Evolutionary conservation across 108 stramenopile species (phyloP).

Genomic region (Nitzschia palea): DNA sequence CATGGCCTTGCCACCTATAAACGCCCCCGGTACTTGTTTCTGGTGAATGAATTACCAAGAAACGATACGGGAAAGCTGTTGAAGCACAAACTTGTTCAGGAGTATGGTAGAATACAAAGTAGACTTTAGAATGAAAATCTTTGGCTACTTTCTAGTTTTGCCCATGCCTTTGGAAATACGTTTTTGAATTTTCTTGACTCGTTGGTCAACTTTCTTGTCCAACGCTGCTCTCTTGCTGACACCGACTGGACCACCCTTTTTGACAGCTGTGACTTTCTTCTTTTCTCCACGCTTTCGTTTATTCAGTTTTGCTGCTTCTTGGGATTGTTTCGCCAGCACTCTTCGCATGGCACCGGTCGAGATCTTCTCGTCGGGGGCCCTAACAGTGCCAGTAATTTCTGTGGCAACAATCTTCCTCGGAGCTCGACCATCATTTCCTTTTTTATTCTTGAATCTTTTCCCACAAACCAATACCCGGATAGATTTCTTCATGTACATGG

Average conservation of each 20-base stretch:
- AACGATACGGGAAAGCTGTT: slow-evolving; percentile 81
- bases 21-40: slow-evolving; percentile 56
- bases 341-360: slow-evolving; percentile 38
- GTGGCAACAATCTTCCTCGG: not conserved
- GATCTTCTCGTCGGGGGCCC: slow-evolving; percentile 8
- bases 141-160: slow-evolving; percentile 40
- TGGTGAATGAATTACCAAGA: slow-evolving; percentile 52
- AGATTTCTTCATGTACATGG: slow-evolving; percentile 61
- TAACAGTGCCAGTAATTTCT: not conserved
- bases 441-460: slow-evolving; percentile 66
- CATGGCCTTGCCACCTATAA: slow-evolving; percentile 73
- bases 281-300: slow-evolving; percentile 55
- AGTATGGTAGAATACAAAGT: slow-evolving; percentile 14
- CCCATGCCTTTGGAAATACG: slow-evolving; percentile 77
- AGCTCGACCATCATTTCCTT: slow-evolving; percentile 15
- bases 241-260: slow-evolving; percentile 33
- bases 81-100: slow-evolving; percentile 41
- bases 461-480: slow-evolving; percentile 78
- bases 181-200: slow-evolving; percentile 76
- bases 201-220: slow-evolving; percentile 66
- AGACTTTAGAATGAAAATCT: slow-evolving; percentile 16
- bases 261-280: slow-evolving; percentile 23
- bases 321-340: slow-evolving; percentile 48
- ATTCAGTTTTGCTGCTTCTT: slow-evolving; percentile 19
- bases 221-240: slow-evolving; percentile 66